Conservation (phyloP, 177 flowering plant species). For the Vitis hybrid region DNA sequence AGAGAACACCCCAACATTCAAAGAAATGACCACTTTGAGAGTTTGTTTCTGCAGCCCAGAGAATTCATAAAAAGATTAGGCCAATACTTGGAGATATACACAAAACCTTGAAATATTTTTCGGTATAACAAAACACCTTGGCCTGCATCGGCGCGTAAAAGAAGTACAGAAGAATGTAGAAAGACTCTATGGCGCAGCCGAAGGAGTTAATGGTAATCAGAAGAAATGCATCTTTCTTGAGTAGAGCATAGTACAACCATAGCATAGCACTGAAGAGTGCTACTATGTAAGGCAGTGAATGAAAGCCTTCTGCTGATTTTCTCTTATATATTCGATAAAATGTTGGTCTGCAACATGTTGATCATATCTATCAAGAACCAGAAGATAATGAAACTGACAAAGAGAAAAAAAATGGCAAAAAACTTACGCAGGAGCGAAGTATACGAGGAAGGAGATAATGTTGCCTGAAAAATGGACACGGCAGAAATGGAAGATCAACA, state of each 20-base stretch:
- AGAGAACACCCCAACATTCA: constrained; percentile 38
- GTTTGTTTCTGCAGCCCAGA: constrained; percentile 36
- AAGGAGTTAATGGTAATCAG: constrained; percentile 69
- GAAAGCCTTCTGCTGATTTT: constrained; percentile 62
- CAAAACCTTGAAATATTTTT: no score
- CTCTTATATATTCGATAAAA: constrained; percentile 41
- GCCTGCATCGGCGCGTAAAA: constrained; percentile 50
- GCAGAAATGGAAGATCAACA: no score
- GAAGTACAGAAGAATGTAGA: constrained; percentile 57
- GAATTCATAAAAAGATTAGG: neutral
- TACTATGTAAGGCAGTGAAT: constrained; percentile 60
- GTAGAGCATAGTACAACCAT: constrained; percentile 70
- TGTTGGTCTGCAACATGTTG: constrained; percentile 41
- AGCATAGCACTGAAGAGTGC: constrained; percentile 68
- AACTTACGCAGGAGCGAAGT: constrained; percentile 51
- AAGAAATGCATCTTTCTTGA: constrained; percentile 39
- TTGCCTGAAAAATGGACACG: constrained; percentile 28
- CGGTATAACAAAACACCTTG: constrained; percentile 35
- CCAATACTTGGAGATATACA: neutral
- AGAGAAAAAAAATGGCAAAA: neutral
- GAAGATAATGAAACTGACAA: no score
- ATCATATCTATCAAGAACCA: no score
- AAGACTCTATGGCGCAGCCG: constrained; percentile 60
- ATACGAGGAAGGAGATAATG: constrained; percentile 40
- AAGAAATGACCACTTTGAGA: constrained; percentile 22